Evolutionary conservation across 495 filamentous ascomycete genomes (phyloP), one percentile per base, ranked within the genome.

Genomic region (Neurospora sp.): DNA sequence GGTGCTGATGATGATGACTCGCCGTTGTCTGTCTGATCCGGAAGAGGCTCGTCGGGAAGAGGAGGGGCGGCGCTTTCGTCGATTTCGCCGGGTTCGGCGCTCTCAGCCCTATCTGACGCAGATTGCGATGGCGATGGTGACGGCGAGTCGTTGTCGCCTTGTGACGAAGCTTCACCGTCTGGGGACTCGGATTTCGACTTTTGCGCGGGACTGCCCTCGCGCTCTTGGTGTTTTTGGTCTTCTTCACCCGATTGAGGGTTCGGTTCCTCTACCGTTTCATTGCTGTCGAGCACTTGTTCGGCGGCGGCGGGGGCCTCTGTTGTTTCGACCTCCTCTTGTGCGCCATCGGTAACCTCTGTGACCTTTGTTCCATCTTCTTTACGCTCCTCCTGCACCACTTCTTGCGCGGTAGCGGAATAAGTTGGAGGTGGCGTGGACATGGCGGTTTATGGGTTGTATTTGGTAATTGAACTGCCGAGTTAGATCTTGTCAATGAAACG

Each of bases 41-140:
- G 79, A 10, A 79, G 44, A n/a, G 80, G 76, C 54, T 81, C 80
- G 74, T 73, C 75, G 18, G 80, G 80, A 9, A 81, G 74, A 4
- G 80, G 79, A 12, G 80, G 80, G 12, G 72, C 66, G 12, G 72
- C 66, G 14, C 41, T n/a, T 41, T 39, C 72, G 31, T 66, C 54
- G 54, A 66, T 66, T 37, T 66, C 54, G 12, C 54, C 54, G 12
- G 54, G 54, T 4, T 66, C 54, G 27, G 54, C 54, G 27, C 54
- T 66, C 31, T 66, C 54, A 18, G 31, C 27, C 31, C 54, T 16
- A 4, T 66, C 27, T 49, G 72, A 74, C 74, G 38, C 62, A 60
- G 39, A 77, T 72, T 5, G 76, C 70, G 20, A 74, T 35, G 39
- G 69, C 69, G 31, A 37, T 16, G 14, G 40, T 4, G 69, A 40